Evolutionary conservation across 352 stramenopile genomes (phyloP).

Genomic region (Phytophthora foliorum): DNA sequence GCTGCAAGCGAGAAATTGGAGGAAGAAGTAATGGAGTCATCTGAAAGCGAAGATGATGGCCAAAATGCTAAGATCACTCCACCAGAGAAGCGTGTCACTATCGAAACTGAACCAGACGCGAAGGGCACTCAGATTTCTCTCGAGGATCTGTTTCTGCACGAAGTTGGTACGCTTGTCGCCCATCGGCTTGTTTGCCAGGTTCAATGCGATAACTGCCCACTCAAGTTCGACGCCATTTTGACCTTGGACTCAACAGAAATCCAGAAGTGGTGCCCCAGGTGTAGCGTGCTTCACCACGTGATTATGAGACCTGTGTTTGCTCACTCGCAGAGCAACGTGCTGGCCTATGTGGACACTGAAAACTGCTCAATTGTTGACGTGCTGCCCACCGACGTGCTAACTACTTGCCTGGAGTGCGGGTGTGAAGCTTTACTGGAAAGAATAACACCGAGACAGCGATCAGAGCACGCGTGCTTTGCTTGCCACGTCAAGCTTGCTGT

Average conservation of each 20-base stretch:
- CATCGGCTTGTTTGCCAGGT: slow-evolving; percentile 74
- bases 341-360: slow-evolving; percentile 77
- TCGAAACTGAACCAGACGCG: slow-evolving; percentile 65
- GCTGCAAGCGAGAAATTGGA: slow-evolving; percentile 17
- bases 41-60: slow-evolving; percentile 23
- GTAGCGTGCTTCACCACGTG: slow-evolving; percentile 77
- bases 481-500: slow-evolving; percentile 86
- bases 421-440: slow-evolving; percentile 71
- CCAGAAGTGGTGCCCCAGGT: slow-evolving; percentile 86
- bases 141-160: slow-evolving; percentile 79
- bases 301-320: slow-evolving; percentile 75
- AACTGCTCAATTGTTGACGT: slow-evolving; percentile 82
- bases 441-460: slow-evolving; percentile 58
- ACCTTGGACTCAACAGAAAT: slow-evolving; percentile 52
- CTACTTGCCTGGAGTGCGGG: slow-evolving; percentile 73
- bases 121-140: slow-evolving; percentile 67
- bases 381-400: slow-evolving; percentile 75
- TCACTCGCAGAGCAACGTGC: slow-evolving; percentile 67
- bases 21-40: slow-evolving; percentile 13
- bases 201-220: slow-evolving; percentile 77
- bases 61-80: slow-evolving; percentile 65
- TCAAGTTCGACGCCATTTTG: slow-evolving; percentile 74
- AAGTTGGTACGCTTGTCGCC: slow-evolving; percentile 79
- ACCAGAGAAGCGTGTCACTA: slow-evolving; percentile 46
- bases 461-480: slow-evolving; percentile 73